Base-by-base conservation (phyloP, 345 rosid species). In the Bruguiera parviflora region DNA sequence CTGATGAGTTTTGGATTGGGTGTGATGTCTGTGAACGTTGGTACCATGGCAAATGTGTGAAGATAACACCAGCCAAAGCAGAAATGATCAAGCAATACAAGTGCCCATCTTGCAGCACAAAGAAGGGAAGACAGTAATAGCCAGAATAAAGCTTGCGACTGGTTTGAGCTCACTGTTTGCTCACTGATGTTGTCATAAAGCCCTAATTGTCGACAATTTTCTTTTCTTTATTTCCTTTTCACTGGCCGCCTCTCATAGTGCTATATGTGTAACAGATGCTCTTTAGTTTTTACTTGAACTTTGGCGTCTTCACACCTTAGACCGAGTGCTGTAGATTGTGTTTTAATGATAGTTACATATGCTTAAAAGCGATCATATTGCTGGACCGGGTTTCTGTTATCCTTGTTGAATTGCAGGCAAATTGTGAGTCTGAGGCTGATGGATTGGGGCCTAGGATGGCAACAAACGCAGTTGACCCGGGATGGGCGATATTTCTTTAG, bases 31-130 rank as follows among this genome's bases (percentile, higher is more conserved):
- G 93, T 8, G 98, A 93, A 71, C 80, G 85, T 77, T 93, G 98
- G 97, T 93, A 85, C 84, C 98, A 89, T 31, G 96, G 93, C 18
- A 93, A 87, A 66, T 91, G 96, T 31, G 96, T 91, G 74, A 88
- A 86, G 84, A 90, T 93, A 77, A 85, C 93, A 39, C 97, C 98
- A 0, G 88, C 97, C 22, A 87, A 87, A 76, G 97, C 98, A 8
- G 95, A 89, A 64, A 82, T 71, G 67, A 89, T 94, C 69, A 88
- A 86, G 85, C 94, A 89, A 55, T 94, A 91, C 82, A 94, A 89
- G 81, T 91, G 97, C 73, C 90, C 97, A 19, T 76, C 91, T 58
- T 89, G 97, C 82, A 82, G 84, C 82, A 67, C 82, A 58, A 93
- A 89, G 78, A 89, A 86, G 84, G 82, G 75, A 63, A 69, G 80